Conservation (phyloP, 2,329 filamentous ascomycete species). For the Uncinocarpus reesii region DNA sequence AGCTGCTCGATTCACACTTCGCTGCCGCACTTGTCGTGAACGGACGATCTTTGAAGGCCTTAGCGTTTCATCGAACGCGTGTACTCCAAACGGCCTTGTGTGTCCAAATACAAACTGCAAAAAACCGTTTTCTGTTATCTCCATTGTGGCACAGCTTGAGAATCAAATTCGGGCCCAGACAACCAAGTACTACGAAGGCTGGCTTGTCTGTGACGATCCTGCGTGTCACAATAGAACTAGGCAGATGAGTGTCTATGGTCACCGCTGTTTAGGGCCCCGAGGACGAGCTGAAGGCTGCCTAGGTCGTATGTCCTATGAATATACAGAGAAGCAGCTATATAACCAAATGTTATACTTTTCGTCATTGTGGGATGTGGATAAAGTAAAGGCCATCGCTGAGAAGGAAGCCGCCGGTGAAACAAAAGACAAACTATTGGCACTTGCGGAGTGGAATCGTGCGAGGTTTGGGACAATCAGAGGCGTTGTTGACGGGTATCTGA, state of each 20-base stretch:
- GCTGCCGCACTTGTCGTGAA: conserved; percentile 70
- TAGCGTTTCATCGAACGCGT: conserved; percentile 44
- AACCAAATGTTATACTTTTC: conserved; percentile 88
- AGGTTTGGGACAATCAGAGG: conserved; percentile 66
- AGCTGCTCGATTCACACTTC: conserved; percentile 63
- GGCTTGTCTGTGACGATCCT: conserved; percentile 81
- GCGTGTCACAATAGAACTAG: conserved; percentile 78
- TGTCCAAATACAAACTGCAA: conserved; percentile 58
- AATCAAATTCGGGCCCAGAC: conserved; percentile 68
- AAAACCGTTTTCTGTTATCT: conserved; percentile 56
- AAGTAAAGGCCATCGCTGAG: conserved; percentile 49
- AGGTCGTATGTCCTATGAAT: conserved; percentile 81
- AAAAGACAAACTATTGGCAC: conserved; percentile 55
- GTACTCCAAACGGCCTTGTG: conserved; percentile 63
- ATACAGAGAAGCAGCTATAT: conserved; percentile 79
- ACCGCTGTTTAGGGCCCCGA: conserved; percentile 75
- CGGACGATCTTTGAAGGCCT: conserved; percentile 69
- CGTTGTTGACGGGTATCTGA: conserved; percentile 72
- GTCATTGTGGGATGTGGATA: conserved; percentile 79
- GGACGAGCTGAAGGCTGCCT: conserved; percentile 75
- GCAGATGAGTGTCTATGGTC: conserved; percentile 87
- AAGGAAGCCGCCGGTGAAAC: conserved; percentile 44
- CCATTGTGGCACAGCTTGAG: conserved; percentile 78
- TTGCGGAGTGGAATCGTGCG: conserved; percentile 72
- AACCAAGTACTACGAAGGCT: conserved; percentile 80